Evolutionary conservation across 306 rosid genomes (phyloP).

Genomic region (Elaeagnus macrophylla): DNA sequence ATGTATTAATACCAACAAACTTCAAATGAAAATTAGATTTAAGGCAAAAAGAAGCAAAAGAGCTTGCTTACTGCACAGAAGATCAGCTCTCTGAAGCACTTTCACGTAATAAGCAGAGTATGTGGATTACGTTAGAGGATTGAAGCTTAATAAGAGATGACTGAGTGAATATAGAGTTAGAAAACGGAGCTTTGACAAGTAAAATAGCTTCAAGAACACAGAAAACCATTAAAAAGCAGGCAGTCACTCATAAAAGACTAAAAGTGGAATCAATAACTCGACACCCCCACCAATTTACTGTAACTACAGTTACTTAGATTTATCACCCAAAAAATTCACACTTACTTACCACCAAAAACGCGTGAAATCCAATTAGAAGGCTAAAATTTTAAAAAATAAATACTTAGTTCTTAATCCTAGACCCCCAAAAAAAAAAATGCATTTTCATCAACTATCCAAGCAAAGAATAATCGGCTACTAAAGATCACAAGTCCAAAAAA

Average conservation of each 20-base stretch:
- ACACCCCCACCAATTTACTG: not conserved
- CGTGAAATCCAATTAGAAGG: not conserved
- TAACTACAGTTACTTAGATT: not conserved
- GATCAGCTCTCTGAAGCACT: conserved; percentile 14
- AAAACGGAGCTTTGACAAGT: conserved; percentile 9
- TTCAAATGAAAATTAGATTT: not conserved
- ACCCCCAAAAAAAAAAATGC: conserved; percentile 18
- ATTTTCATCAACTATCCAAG: conserved; percentile 36
- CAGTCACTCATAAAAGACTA: not conserved
- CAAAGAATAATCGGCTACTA: conserved; percentile 36
- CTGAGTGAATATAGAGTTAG: conserved; percentile 1
- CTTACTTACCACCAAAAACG: not conserved
- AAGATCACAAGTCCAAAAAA: conserved; percentile 13
- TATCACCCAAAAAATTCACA: no score
- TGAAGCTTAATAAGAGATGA: not conserved
- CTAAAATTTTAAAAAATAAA: not conserved
- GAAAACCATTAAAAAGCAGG: not conserved
- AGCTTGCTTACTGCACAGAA: not conserved
- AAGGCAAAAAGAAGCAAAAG: not conserved
- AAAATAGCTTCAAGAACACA: conserved; percentile 19
- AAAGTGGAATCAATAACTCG: conserved; percentile 14
- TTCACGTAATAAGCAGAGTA: not conserved
- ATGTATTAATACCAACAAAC: no score
- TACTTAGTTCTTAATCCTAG: conserved; percentile 10
- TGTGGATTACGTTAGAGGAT: not conserved